Evolutionary conservation across 495 filamentous ascomycete genomes (phyloP), one percentile per base, ranked within the genome.

Genomic region (Massariosphaeria phaeospora): DNA sequence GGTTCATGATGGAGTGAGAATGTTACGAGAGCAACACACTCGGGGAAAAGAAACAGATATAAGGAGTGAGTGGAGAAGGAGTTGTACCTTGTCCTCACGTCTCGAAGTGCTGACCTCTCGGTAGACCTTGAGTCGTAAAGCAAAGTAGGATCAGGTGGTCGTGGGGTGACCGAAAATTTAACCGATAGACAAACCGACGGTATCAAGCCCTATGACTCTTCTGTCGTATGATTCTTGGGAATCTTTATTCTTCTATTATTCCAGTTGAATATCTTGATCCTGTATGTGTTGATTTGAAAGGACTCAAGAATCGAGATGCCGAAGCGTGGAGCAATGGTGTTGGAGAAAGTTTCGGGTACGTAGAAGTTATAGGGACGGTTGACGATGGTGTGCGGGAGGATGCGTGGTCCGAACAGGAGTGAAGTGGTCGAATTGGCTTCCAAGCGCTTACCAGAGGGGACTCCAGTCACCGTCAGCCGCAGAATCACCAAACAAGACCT

Each of bases 381-480:
- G 48, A 56, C 48, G 54, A 27, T 20, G 47, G 51, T 36, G 48
- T 30, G 33, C 56, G 51, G 49, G 18, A 43, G 55, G 61, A 60
- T 41, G 48, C 30, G 56, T 20, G 24, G 44, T 56, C 35, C 36
- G 51, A 43, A 57, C 60, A 59, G 41, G 17, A 46, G 30, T 42
- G 21, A 50, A 48, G 31, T 57, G 47, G 36, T 50, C 57, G 47
- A 38, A 54, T 27, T 44, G 33, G 49, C 33, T 50, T 61, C 58
- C 50, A 52, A 54, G 20, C 59, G 58, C 33, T 55, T 21, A 31
- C 39, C 51, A 36, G 43, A 27, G 45, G 43, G 38, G 43, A 46
- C 63, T 66, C 63, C 63, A 66, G 63, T 57, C 59, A 66, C 63
- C 51, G 63, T 66, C 54, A 52, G 60, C 60, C 48, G 40, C 63